phyloP scores from a whole-genome alignment of 2,329 filamentous ascomycete species.

The Graphiopsis chlorocephala region DNA sequence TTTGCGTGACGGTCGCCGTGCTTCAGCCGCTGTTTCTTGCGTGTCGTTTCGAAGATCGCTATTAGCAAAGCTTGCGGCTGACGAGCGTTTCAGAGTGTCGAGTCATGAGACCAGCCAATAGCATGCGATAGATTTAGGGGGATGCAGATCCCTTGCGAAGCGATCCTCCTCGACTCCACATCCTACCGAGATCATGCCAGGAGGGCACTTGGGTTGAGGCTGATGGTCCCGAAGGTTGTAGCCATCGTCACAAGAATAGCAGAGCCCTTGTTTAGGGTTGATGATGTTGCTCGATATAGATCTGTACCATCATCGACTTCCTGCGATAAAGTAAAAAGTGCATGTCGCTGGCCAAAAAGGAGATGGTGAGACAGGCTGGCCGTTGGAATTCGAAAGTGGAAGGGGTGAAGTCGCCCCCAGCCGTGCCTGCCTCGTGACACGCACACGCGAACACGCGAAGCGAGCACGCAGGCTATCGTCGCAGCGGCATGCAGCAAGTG shows the following conservation, averaged over 20 bases:
- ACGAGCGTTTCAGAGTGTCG: conserved; percentile 7
- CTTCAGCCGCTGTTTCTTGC: conserved; percentile 6
- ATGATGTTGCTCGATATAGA: neutral
- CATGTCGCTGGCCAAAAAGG: neutral
- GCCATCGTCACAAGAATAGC: neutral
- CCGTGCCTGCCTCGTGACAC: conserved; percentile 2
- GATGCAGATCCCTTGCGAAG: conserved; percentile 8
- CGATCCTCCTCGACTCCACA: conserved; percentile 2
- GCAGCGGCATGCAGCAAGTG: neutral
- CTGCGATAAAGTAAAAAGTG: neutral
- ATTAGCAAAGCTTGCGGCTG: conserved; percentile 8
- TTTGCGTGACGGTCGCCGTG: neutral
- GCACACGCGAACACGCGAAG: neutral
- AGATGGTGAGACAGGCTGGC: conserved; percentile 1
- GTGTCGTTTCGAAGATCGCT: conserved; percentile 14
- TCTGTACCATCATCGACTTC: neutral
- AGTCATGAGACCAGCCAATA: conserved; percentile 3
- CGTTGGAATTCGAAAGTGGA: neutral
- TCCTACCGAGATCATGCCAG: neutral
- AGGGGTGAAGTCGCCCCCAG: neutral
- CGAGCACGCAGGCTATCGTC: neutral
- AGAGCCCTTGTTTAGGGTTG: neutral
- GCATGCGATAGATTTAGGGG: neutral
- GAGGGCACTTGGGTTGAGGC: neutral
- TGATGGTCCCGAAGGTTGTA: neutral